Percentiles rank a stretch among this genome's conserved stretches.
Evolutionary conservation across 1,139 yeast genomes (phyloP).

Genomic region (Taphrina confusa): DNA sequence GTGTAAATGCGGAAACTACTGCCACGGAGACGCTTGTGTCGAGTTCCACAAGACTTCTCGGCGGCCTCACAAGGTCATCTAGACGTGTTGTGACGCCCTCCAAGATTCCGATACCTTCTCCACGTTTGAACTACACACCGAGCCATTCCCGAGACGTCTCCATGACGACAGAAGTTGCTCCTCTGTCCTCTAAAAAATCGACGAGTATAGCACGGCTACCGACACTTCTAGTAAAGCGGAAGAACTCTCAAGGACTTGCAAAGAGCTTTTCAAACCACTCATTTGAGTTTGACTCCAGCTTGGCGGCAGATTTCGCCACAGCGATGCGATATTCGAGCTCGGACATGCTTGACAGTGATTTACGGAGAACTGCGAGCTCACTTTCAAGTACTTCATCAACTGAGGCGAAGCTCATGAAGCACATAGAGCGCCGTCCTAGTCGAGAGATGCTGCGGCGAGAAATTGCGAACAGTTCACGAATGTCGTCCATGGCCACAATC

Average conservation of each 20-base stretch:
- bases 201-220: conserved; percentile 26
- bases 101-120: conserved; percentile 2
- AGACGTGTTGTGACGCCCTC: conserved; percentile 12
- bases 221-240: conserved; percentile 6
- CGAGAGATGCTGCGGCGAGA: conserved; percentile 14
- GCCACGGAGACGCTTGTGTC: not conserved
- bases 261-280: conserved; percentile 19
- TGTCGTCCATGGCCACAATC: conserved; percentile 4
- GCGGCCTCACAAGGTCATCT: too few species aligned
- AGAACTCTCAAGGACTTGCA: conserved; percentile 9
- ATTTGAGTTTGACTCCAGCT: conserved; percentile 14
- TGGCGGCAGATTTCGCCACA: conserved; percentile 7
- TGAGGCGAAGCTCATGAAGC: too few species aligned
- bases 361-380: too few species aligned
- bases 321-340: conserved; percentile 19
- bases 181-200: conserved; percentile 11
- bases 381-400: too few species aligned
- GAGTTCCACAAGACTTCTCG: too few species aligned
- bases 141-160: conserved; percentile 2
- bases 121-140: not conserved
- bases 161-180: not conserved
- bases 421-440: conserved; percentile 9
- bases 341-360: too few species aligned
- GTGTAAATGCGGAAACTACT: not conserved
- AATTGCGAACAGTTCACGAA: not conserved